Conservation (phyloP, 164 flowering plant genomes). For the Tetracentron sinense region DNA sequence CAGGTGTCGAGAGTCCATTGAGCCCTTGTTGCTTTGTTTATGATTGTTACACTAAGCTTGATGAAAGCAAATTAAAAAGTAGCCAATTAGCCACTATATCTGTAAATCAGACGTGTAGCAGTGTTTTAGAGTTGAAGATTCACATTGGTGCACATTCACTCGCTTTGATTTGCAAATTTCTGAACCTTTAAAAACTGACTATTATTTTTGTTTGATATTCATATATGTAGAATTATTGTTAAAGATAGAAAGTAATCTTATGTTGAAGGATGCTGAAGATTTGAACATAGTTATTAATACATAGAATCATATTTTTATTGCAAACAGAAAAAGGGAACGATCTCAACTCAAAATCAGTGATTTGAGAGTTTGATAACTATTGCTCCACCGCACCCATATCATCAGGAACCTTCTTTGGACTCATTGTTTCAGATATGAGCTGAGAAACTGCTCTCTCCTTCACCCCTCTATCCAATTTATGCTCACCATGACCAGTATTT, state of each 20-base stretch:
- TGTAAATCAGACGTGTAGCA: not conserved
- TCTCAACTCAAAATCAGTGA: too few relatives aligned
- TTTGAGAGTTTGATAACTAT: too few relatives aligned
- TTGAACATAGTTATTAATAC: too few relatives aligned
- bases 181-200: not conserved
- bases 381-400: constrained; percentile 49
- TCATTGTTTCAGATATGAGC: constrained; percentile 65
- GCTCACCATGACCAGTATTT: constrained; percentile 2
- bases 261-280: not conserved
- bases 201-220: too few relatives aligned
- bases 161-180: not conserved
- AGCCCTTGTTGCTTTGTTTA: too few relatives aligned
- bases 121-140: not conserved
- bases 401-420: constrained; percentile 38
- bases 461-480: constrained; percentile 53
- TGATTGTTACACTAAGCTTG: too few relatives aligned
- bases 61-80: too few relatives aligned
- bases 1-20: too few relatives aligned
- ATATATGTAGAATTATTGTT: too few relatives aligned
- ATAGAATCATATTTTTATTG: too few relatives aligned
- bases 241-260: too few relatives aligned
- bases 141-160: not conserved
- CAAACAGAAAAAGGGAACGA: too few relatives aligned
- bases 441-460: constrained; percentile 77
- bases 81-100: not conserved